These are phyloP conservation scores for Rubia peregrina DNA, from an alignment of 305 asterid species.

Conservation along the genomic window DNA sequence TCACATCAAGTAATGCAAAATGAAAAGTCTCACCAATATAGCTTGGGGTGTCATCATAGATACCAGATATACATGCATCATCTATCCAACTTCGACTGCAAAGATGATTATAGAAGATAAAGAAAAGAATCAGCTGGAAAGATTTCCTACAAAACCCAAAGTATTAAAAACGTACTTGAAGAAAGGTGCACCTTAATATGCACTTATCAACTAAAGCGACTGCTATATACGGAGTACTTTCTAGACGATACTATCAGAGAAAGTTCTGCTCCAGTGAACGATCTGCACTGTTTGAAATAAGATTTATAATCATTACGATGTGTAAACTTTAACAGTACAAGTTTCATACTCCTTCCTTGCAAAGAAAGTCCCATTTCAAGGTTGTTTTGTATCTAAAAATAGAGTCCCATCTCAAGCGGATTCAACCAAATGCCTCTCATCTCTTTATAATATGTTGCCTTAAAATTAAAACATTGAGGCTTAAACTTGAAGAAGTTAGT, in stretches of 20 bases:
- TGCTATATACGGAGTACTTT: conserved; percentile 58
- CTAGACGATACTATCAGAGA: conserved; percentile 58
- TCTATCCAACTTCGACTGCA: conserved; percentile 49
- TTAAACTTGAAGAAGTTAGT: too few relatives aligned
- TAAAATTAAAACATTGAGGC: too few relatives aligned
- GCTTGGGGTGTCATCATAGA: conserved; percentile 43
- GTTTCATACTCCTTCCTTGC: neutral
- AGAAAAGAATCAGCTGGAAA: neutral
- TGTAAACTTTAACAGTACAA: neutral
- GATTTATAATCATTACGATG: conserved; percentile 19
- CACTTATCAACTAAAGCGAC: conserved; percentile 85
- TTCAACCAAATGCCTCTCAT: neutral
- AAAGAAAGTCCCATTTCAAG: neutral
- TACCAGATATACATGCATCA: conserved; percentile 47
- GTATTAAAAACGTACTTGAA: neutral
- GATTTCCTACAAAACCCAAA: neutral
- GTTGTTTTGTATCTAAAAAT: too few relatives aligned
- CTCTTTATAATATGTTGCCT: neutral
- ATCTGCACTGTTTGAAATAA: conserved; percentile 68
- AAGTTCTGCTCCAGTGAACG: conserved; percentile 58
- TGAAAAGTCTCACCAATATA: conserved; percentile 59
- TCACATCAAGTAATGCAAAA: neutral
- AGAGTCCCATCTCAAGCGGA: neutral
- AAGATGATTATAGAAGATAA: conserved; percentile 11
- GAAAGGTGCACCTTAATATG: conserved; percentile 51